Percentiles rank a stretch among this genome's conserved stretches.
These are phyloP conservation scores for Cochlearia excelsa DNA, from an alignment of 345 rosid genomes.

Conservation along the genomic window DNA sequence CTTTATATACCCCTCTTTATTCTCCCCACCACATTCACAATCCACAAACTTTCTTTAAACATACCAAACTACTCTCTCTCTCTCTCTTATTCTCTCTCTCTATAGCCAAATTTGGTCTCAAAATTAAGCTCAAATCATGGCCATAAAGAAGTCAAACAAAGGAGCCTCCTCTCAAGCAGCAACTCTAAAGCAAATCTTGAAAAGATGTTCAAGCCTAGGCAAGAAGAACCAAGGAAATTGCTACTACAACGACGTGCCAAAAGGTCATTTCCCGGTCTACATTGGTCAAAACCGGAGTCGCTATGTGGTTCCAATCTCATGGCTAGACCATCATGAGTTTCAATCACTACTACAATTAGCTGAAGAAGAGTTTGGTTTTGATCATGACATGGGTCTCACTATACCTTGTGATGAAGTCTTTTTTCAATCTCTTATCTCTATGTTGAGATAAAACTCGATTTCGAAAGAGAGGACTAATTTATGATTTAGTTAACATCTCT, in stretches of 20 bases:
- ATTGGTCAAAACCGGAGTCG: slow-evolving; percentile 79
- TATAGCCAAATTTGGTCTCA: slow-evolving; percentile 16
- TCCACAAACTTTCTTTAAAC: slow-evolving; percentile 27
- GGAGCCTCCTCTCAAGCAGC: slow-evolving; percentile 39
- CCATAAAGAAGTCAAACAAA: slow-evolving; percentile 33
- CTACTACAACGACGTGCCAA: slow-evolving; percentile 63
- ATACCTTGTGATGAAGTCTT: slow-evolving; percentile 87
- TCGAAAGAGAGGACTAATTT: not conserved
- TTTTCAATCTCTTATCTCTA: slow-evolving; percentile 57
- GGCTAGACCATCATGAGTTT: slow-evolving; percentile 63
- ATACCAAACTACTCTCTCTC: slow-evolving; percentile 20
- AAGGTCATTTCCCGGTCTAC: slow-evolving; percentile 86
- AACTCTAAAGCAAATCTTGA: slow-evolving; percentile 48
- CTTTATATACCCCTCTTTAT: slow-evolving; percentile 38
- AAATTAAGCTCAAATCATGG: slow-evolving; percentile 24
- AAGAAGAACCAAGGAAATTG: slow-evolving; percentile 42
- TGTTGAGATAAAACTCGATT: slow-evolving; percentile 37
- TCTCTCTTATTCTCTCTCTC: not conserved
- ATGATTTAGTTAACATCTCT: too few relatives aligned
- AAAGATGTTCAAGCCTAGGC: slow-evolving; percentile 60
- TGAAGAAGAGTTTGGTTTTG: slow-evolving; percentile 23
- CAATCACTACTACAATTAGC: slow-evolving; percentile 67
- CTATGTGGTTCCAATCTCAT: slow-evolving; percentile 70
- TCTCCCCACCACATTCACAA: slow-evolving; percentile 35
- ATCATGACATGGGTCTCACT: slow-evolving; percentile 33